phyloP scores from a whole-genome alignment of 2,329 filamentous ascomycete species.

The Aspergillus fumigatus region DNA sequence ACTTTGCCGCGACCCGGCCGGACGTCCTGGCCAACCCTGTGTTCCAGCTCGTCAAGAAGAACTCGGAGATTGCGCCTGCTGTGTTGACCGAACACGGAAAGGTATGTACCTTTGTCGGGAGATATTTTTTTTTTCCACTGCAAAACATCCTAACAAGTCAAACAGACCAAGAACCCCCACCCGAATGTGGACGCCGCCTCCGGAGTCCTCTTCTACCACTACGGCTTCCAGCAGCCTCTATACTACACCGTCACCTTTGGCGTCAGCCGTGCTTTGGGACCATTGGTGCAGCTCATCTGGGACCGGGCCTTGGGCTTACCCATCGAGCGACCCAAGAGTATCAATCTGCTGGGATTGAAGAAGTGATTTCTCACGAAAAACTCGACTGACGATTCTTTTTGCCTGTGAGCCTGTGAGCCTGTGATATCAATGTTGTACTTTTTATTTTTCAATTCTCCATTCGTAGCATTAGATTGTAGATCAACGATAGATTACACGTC shows the following conservation, averaged over 20 bases:
- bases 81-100: constrained; percentile 95
- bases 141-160: too few species aligned
- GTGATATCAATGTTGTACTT: too few species aligned
- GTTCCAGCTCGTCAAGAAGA: constrained; percentile 90
- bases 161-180: constrained; percentile 96
- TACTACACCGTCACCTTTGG: constrained; percentile 79
- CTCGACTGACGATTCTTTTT: too few species aligned
- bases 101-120: constrained; percentile 37
- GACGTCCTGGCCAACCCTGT: constrained; percentile 84
- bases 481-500: too few species aligned
- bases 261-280: constrained; percentile 69
- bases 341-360: constrained; percentile 82
- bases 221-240: constrained; percentile 92
- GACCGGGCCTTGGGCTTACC: constrained; percentile 88
- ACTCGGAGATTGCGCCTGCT: constrained; percentile 82
- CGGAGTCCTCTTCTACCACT: constrained; percentile 95
- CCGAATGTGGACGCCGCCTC: constrained; percentile 94
- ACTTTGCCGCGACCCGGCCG: constrained; percentile 79
- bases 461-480: too few species aligned
- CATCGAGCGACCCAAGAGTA: constrained; percentile 97
- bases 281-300: constrained; percentile 92
- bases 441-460: too few species aligned
- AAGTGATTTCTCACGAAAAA: constrained; percentile 25
- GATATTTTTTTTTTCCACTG: too few species aligned
- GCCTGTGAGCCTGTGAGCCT: too few species aligned